Evolutionary conservation across 306 rosid genomes (phyloP).

Genomic region (Inga laurina): DNA sequence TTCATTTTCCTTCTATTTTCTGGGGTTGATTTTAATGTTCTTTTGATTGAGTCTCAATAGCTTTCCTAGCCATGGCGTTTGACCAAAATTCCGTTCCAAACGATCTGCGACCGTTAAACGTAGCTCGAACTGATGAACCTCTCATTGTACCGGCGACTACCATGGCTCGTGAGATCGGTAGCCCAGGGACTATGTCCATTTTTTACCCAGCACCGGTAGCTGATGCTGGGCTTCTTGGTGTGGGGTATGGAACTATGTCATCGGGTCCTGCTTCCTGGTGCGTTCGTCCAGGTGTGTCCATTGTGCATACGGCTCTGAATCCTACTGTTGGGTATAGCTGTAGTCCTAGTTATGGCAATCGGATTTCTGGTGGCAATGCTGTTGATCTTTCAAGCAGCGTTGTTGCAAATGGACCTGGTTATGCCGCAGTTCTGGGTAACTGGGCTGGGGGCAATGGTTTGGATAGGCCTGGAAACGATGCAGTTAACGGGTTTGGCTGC

Average conservation of each 20-base stretch:
- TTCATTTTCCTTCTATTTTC: neutral
- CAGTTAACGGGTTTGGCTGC: constrained; percentile 34
- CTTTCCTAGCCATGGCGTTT: constrained; percentile 62
- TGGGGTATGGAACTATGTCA: constrained; percentile 64
- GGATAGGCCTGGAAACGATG: constrained; percentile 55
- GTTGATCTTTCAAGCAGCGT: constrained; percentile 45
- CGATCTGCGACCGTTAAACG: constrained; percentile 63
- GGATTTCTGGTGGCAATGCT: constrained; percentile 48
- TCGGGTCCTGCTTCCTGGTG: constrained; percentile 57
- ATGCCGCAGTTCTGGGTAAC: constrained; percentile 49
- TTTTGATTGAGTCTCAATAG: constrained; percentile 1
- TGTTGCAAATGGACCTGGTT: constrained; percentile 35
- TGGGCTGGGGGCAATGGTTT: constrained; percentile 34
- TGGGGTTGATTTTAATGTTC: constrained; percentile 28
- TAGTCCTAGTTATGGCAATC: constrained; percentile 40
- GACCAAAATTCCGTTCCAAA: constrained; percentile 65
- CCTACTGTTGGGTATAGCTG: constrained; percentile 54
- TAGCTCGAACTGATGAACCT: constrained; percentile 66
- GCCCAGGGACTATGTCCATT: constrained; percentile 46
- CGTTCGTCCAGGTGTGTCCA: constrained; percentile 45
- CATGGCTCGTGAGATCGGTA: constrained; percentile 38
- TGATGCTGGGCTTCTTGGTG: constrained; percentile 57
- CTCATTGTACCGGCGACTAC: constrained; percentile 47
- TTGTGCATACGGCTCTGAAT: constrained; percentile 46
- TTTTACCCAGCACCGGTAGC: constrained; percentile 42